Percentiles rank a stretch among this genome's conserved stretches.
Evolutionary conservation across 768 basidiomycete genomes (phyloP).

Genomic region (Hebeloma cylindrosporum): DNA sequence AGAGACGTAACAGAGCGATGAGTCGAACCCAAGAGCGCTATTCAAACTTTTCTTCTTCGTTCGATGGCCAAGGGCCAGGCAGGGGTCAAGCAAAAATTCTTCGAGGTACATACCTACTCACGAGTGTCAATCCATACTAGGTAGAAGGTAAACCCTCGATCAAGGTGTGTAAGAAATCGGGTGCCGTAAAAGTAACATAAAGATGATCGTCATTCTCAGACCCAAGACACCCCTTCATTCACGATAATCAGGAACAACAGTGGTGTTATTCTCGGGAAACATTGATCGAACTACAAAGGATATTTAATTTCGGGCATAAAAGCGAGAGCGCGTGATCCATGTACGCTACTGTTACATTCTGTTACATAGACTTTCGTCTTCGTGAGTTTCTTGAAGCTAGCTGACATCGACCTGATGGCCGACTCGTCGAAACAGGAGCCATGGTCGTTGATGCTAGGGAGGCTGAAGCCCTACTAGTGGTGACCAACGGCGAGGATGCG

Average conservation of each 20-base stretch:
- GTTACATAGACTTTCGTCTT: constrained; percentile 14
- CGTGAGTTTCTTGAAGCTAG: constrained; percentile 21
- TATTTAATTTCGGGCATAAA: constrained; percentile 16
- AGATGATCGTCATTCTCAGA: constrained; percentile 21
- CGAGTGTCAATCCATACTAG: no score
- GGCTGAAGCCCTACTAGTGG: neutral
- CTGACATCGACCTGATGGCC: constrained; percentile 24
- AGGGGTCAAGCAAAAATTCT: no score
- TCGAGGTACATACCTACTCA: no score
- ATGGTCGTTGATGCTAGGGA: constrained; percentile 1
- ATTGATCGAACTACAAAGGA: constrained; percentile 3
- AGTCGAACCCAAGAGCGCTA: no score
- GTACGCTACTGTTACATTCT: constrained; percentile 11
- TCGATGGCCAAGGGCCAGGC: no score
- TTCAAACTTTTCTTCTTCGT: no score
- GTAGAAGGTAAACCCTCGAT: constrained; percentile 7
- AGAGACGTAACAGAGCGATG: no score
- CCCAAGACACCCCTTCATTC: constrained; percentile 27
- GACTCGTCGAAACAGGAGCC: constrained; percentile 17
- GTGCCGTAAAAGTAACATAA: constrained; percentile 14
- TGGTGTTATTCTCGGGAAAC: constrained; percentile 5
- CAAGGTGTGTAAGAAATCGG: constrained; percentile 11
- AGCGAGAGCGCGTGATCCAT: constrained; percentile 8
- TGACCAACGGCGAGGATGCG: neutral
- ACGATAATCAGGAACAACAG: constrained; percentile 2